phyloP scores from a whole-genome alignment of 192 early-diverging fungal genomes.

The Coemansia asiatica region DNA sequence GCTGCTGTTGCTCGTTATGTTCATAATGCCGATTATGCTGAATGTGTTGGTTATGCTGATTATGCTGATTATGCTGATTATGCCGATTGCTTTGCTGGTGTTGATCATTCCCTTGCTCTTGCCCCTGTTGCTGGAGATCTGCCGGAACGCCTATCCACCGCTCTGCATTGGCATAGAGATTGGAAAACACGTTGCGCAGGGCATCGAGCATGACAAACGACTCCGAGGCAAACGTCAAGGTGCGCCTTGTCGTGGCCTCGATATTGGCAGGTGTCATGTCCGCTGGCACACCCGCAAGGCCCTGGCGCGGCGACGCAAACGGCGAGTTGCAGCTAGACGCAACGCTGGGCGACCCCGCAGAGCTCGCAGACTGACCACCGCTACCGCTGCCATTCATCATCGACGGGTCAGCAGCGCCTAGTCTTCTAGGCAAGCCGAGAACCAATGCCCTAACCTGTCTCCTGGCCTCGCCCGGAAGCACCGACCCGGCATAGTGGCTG shows the following conservation, averaged over 20 bases:
- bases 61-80: neutral
- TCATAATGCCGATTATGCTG: neutral
- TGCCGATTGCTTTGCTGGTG: too few species aligned
- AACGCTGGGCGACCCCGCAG: conserved; percentile 19
- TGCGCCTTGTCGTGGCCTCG: conserved; percentile 36
- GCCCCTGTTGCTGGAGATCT: conserved; percentile 8
- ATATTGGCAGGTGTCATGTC: conserved; percentile 25
- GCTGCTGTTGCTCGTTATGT: neutral
- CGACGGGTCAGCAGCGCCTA: conserved; percentile 42
- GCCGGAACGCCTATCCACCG: conserved; percentile 30
- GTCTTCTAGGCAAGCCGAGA: conserved; percentile 74
- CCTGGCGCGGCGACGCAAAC: conserved; percentile 9
- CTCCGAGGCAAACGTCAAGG: conserved; percentile 50
- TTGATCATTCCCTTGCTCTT: neutral
- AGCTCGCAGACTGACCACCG: conserved; percentile 1
- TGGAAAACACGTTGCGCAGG: conserved; percentile 31
- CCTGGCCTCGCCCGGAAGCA: conserved; percentile 79
- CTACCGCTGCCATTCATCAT: conserved; percentile 1
- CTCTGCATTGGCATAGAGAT: conserved; percentile 40
- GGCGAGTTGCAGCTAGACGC: conserved; percentile 18
- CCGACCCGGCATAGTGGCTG: conserved; percentile 79
- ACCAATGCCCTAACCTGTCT: conserved; percentile 81
- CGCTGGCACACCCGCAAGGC: neutral
- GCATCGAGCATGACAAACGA: conserved; percentile 48
- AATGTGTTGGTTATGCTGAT: neutral